Base-by-base conservation (phyloP, 257 asterid species). In the Jacaranda copaia region DNA sequence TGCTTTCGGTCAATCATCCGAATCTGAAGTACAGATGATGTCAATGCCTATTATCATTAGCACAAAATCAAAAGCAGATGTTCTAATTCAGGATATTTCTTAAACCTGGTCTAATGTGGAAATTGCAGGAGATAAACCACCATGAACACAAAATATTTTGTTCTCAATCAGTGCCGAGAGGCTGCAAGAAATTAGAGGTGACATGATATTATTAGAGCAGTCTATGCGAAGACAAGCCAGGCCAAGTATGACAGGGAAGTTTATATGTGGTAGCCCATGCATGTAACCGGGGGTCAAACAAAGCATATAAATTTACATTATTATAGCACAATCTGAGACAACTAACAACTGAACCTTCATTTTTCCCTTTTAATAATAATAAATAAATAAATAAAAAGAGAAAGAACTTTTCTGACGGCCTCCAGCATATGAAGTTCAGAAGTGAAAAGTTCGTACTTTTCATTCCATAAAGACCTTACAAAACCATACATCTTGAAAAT, bases 71-170 rank as follows among this genome's bases (percentile, higher is more conserved):
- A 69, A 45, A 60, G 12, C 40, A 55, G 45, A 85, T 42, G 46
- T 18, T 55, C 25, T 25, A 39, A 77, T 75, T 55, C 67, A 55
- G 61, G 57, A 73, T 18, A 76, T 25, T 20, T 56, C 36, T 39
- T 79, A 39, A 46, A 95, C 99, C 99, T 93, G 99, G 86, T 95
- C 99, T 80, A 95, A 77, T 48, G 98, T 87, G 72, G 96, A 84
- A 84, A 93, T 89, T 8, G 96, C 85, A 64, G 99, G 99, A 81
- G 99, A 95, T 56, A 95, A 85, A 77, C 99, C 99, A 79, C 99
- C 99, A 78, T 95, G 99, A 84, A 95, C 99, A 57, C 91, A 87
- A 84, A 95, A 93, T 85, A 95, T 88, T 84, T 85, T 93, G 87
- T 93, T 93, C 84, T 95, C 99, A 58, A 95, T 91, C 52, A 95